Evolutionary conservation across 345 rosid genomes (phyloP).

Genomic region (Noccaea caerulescens): DNA sequence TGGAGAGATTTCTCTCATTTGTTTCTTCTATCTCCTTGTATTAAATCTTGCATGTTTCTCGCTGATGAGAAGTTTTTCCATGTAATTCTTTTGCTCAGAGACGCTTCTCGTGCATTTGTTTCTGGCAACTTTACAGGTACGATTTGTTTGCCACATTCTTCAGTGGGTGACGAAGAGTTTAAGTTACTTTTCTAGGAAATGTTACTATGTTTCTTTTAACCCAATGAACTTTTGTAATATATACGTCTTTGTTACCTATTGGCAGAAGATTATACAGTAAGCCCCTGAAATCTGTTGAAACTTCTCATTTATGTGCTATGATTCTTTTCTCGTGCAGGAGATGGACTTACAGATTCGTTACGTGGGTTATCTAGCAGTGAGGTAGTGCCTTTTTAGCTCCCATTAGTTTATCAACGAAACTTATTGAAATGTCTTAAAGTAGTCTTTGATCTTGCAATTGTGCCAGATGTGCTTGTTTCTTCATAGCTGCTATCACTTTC

Average conservation of each 20-base stretch:
- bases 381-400: slow-evolving; percentile 48
- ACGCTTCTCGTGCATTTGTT: slow-evolving; percentile 93
- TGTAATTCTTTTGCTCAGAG: slow-evolving; percentile 51
- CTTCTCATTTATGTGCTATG: slow-evolving; percentile 16
- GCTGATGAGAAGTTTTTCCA: slow-evolving; percentile 30
- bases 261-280: slow-evolving; percentile 2
- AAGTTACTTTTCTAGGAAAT: not conserved
- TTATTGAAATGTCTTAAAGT: not conserved
- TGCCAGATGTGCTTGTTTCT: slow-evolving; percentile 10
- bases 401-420: slow-evolving; percentile 1
- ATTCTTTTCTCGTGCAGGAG: slow-evolving; percentile 58
- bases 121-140: slow-evolving; percentile 98
- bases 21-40: slow-evolving; percentile 18
- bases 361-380: slow-evolving; percentile 77
- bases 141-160: slow-evolving; percentile 8
- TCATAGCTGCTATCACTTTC: not conserved
- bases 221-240: too few species aligned
- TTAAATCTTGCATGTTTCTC: slow-evolving; percentile 7
- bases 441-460: slow-evolving; percentile 14
- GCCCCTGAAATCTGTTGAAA: slow-evolving; percentile 22
- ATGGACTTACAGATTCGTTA: slow-evolving; percentile 87
- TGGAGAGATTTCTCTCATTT: slow-evolving; percentile 10
- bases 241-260: not conserved
- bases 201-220: too few species aligned
- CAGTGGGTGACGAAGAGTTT: not conserved